phyloP scores from a whole-genome alignment of 1,139 yeast genomes.

The Geotrichum armillariae region DNA sequence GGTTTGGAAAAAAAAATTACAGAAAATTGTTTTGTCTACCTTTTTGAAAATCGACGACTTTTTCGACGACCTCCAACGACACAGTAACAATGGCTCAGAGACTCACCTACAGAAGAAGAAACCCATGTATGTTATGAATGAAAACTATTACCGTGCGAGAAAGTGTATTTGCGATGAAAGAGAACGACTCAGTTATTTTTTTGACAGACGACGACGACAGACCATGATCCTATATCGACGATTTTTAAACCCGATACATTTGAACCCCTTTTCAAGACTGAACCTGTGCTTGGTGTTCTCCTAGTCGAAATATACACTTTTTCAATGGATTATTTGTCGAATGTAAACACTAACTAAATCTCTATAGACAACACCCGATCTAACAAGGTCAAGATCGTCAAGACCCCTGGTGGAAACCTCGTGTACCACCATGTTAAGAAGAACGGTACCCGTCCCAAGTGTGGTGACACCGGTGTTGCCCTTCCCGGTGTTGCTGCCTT shows the following conservation, averaged over 20 bases:
- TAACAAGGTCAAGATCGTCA: slow-evolving; percentile 98
- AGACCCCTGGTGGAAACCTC: slow-evolving; percentile 99
- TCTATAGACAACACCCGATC: slow-evolving; percentile 88
- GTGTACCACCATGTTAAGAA: slow-evolving; percentile 97
- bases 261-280: too few relatives aligned
- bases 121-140: slow-evolving; percentile 22
- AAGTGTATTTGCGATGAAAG: not conserved
- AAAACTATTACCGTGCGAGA: not conserved
- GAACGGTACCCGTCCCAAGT: slow-evolving; percentile 92
- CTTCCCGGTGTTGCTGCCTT: slow-evolving; percentile 86
- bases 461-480: slow-evolving; percentile 97
- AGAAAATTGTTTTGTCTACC: not conserved
- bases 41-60: slow-evolving; percentile 13
- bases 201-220: too few relatives aligned
- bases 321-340: too few relatives aligned
- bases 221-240: not conserved
- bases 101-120: slow-evolving; percentile 25
- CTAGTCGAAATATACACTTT: too few relatives aligned
- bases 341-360: too few relatives aligned
- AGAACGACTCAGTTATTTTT: not conserved
- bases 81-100: slow-evolving; percentile 22
- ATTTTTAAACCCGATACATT: not conserved
- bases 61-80: slow-evolving; percentile 15
- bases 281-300: too few relatives aligned
- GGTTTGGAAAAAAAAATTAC: not conserved